Conservation (phyloP, 495 filamentous ascomycete species). For the Talaromyces borbonicus region DNA sequence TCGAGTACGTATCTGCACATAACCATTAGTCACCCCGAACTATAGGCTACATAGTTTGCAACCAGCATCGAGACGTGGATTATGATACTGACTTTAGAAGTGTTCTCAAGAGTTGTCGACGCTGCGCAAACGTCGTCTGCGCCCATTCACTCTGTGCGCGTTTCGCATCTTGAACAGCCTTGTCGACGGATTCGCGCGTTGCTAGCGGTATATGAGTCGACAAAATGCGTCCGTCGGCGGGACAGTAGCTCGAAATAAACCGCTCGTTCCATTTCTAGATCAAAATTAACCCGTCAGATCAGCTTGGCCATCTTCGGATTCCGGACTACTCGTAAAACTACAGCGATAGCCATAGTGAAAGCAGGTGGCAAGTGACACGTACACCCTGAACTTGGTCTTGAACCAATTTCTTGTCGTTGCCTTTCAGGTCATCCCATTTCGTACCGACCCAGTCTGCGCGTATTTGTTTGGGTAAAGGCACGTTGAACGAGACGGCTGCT, state of each 20-base stretch:
- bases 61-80: background rate
- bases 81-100: conserved; percentile 61
- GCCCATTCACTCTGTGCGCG: conserved; percentile 76
- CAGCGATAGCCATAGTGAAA: background rate
- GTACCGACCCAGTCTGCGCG: conserved; percentile 43
- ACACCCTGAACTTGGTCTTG: conserved; percentile 34
- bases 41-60: background rate
- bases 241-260: conserved; percentile 61
- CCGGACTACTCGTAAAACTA: background rate
- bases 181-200: conserved; percentile 69
- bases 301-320: too few relatives aligned
- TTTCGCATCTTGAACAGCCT: conserved; percentile 61
- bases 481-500: conserved; percentile 45
- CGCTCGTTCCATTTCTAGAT: conserved; percentile 33
- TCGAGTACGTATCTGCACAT: conserved; percentile 69
- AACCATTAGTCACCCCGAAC: too few relatives aligned
- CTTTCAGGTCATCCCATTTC: conserved; percentile 46
- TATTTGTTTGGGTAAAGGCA: conserved; percentile 50
- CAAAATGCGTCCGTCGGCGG: conserved; percentile 77
- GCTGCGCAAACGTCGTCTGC: conserved; percentile 63
- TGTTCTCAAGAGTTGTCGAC: conserved; percentile 71
- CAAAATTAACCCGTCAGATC: background rate
- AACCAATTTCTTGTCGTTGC: conserved; percentile 34
- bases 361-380: conserved; percentile 14
- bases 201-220: conserved; percentile 66